Base-by-base conservation (phyloP, 108 stramenopile species). In the Cylindrotheca closterium region DNA sequence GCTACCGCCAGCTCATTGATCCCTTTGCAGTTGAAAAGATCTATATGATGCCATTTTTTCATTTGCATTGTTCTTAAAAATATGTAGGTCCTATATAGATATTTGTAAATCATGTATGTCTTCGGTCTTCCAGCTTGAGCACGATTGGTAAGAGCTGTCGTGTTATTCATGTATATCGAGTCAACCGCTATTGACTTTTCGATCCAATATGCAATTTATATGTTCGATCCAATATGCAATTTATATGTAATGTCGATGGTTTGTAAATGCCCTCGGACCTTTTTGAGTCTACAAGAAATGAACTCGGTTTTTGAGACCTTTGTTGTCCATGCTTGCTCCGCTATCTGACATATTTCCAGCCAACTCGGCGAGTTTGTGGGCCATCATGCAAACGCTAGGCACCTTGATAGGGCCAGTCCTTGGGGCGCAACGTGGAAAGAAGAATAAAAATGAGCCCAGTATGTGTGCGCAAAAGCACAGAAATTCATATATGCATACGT, bases 331-430 rank as follows among this genome's bases (percentile, higher is more conserved):
- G 26, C 10, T 60, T 12, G 37, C 58, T 46, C 84, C 84, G 55
- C 68, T 70, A 51, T 86, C 84, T 10, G 65, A 26, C 64, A 86
- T 73, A 46, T 55, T 49, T 32, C 84, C 84, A 28, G 68, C 84
- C n/a, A 86, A 66, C 52, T 86, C 84, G n/a, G 81, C 84, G 22
- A 86, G 70, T 58, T 86, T 86, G 73, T 86, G 84, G 5, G 81
- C 84, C 72, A 79, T 68, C 42, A 80, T 78, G 18, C 48, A 51
- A n/a, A 78, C 75, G 28, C 77, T 75, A 23, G 84, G 84, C 7
- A 86, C 78, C 51, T 86, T 86, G 69, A 86, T 79, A 3, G 84
- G 78, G 12, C 81, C 81, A 21, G 65, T 66, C 51, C n/a, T n/a
- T n/a, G n/a, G n/a, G 22, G 31, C 19, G 4, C 55, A 49, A 67